phyloP scores from a whole-genome alignment of 768 basidiomycete genomes.

The Tubosaeta brunneosetosa region DNA sequence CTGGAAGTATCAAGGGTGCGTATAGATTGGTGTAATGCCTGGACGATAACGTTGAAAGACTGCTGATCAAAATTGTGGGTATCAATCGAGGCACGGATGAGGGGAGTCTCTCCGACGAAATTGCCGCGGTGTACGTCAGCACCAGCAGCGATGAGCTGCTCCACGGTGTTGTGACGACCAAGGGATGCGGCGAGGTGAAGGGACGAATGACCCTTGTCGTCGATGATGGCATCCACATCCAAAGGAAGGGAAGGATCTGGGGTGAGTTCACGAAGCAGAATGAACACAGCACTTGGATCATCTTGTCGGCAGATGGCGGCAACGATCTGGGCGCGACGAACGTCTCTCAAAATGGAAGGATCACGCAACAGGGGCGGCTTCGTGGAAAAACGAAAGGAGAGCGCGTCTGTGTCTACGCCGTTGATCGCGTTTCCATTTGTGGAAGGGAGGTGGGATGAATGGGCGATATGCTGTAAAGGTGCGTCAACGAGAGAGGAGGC shows the following conservation, averaged over 20 bases:
- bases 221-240: constrained; percentile 82
- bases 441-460: constrained; percentile 42
- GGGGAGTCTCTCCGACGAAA: constrained; percentile 88
- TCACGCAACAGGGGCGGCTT: constrained; percentile 59
- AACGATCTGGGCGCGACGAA: constrained; percentile 58
- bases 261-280: constrained; percentile 61
- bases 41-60: constrained; percentile 63
- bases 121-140: constrained; percentile 92
- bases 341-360: constrained; percentile 44
- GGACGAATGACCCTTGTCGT: constrained; percentile 92
- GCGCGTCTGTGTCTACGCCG: constrained; percentile 40
- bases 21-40: constrained; percentile 65
- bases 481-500: constrained; percentile 31
- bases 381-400: constrained; percentile 60
- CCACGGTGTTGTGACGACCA: constrained; percentile 62
- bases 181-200: constrained; percentile 91
- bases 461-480: constrained; percentile 38
- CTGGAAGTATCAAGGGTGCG: constrained; percentile 84
- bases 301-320: constrained; percentile 66
- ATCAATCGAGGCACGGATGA: constrained; percentile 87
- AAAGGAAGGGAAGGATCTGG: constrained; percentile 33
- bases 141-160: constrained; percentile 67
- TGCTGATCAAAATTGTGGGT: constrained; percentile 81
- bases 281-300: constrained; percentile 57
- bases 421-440: constrained; percentile 43